Conservation (phyloP, 2,329 filamentous ascomycete species). For the Epicoccum sorghinum region DNA sequence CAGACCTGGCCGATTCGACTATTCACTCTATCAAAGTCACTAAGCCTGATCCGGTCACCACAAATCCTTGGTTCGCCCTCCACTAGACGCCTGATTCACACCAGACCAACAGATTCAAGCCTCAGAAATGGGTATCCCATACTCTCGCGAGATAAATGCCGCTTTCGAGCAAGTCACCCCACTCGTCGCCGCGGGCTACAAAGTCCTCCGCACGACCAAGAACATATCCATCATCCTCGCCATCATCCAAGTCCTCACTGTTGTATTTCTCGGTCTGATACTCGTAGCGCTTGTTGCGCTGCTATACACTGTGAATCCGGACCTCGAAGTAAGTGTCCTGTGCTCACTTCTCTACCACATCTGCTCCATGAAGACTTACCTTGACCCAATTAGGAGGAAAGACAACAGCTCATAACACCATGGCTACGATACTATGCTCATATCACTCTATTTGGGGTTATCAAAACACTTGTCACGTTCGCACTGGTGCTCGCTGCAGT, state of each 20-base stretch:
- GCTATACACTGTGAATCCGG: conserved; percentile 56
- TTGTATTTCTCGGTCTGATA: conserved; percentile 50
- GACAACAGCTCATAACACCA: conserved; percentile 52
- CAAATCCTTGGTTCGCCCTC: too few species aligned
- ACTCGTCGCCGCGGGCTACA: conserved; percentile 56
- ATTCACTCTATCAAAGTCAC: too few species aligned
- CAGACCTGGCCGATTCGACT: too few species aligned
- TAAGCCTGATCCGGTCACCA: too few species aligned
- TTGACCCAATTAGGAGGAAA: conserved; percentile 36
- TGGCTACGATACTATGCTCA: conserved; percentile 42
- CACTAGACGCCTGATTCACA: not conserved
- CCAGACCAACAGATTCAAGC: not conserved
- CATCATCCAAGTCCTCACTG: conserved; percentile 55
- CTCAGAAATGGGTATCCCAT: conserved; percentile 57
- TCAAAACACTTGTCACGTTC: conserved; percentile 19
- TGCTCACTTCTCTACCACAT: too few species aligned
- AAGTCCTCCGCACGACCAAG: conserved; percentile 57
- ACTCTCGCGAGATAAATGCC: conserved; percentile 58
- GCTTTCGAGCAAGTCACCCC: conserved; percentile 61
- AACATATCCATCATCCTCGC: conserved; percentile 58
- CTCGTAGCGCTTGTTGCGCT: conserved; percentile 48
- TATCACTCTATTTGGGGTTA: conserved; percentile 25
- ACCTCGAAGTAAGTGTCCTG: conserved; percentile 45
- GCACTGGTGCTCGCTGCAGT: conserved; percentile 4
- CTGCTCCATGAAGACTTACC: too few species aligned